Evolutionary conservation across 352 stramenopile genomes (phyloP).

Genomic region (Pythium sp.): DNA sequence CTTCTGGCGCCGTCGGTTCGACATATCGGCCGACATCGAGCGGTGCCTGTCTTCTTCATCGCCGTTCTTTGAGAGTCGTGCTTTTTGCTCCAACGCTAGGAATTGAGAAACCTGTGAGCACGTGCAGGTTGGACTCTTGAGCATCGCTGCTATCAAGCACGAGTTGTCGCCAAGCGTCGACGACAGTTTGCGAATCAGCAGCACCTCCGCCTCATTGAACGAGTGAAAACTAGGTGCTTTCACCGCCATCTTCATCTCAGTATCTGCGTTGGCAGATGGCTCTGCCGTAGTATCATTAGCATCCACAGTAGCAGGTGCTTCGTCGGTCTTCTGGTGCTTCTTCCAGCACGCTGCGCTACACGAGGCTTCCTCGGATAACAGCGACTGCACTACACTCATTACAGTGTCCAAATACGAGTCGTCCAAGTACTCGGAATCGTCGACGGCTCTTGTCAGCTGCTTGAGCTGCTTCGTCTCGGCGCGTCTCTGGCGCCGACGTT

Average conservation of each 20-base stretch:
- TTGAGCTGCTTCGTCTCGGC: constrained; percentile 29
- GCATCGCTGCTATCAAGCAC: constrained; percentile 40
- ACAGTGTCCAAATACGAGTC: constrained; percentile 51
- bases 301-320: not conserved
- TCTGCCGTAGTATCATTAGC: not conserved
- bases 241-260: too few species aligned
- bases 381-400: constrained; percentile 19
- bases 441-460: constrained; percentile 35
- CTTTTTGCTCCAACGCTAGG: constrained; percentile 16
- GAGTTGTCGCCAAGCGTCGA: constrained; percentile 37
- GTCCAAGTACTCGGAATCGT: constrained; percentile 72
- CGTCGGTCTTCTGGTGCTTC: not conserved
- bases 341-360: constrained; percentile 51
- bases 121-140: constrained; percentile 32
- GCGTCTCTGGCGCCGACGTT: constrained; percentile 27
- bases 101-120: constrained; percentile 34
- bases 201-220: constrained; percentile 31
- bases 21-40: constrained; percentile 7
- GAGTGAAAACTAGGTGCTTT: not conserved
- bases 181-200: constrained; percentile 52
- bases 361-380: constrained; percentile 16
- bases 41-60: constrained; percentile 3
- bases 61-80: not conserved
- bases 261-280: not conserved
- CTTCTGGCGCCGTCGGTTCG: constrained; percentile 19